These are phyloP conservation scores for Aspergillus sp. DNA, from an alignment of 2,329 filamentous ascomycete genomes.

Conservation along the genomic window DNA sequence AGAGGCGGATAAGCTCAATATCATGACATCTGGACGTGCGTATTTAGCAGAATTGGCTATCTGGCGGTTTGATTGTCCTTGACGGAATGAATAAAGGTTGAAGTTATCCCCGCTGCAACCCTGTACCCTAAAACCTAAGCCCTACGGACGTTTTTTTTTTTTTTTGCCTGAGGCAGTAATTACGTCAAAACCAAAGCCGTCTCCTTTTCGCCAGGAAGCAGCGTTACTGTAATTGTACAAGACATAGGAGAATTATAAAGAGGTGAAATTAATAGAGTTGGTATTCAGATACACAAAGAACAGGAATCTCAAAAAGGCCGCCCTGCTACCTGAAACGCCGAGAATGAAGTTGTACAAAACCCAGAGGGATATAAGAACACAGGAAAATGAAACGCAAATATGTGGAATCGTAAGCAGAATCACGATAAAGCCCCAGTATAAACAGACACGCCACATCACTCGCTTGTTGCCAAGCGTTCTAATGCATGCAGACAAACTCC, in stretches of 20 bases:
- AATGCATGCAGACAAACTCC: conserved; percentile 21
- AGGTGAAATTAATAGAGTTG: not conserved
- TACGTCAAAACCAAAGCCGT: conserved; percentile 4
- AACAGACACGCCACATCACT: not conserved
- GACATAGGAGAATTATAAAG: not conserved
- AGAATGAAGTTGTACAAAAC: conserved; percentile 8
- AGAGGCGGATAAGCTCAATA: not conserved
- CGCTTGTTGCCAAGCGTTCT: conserved; percentile 3
- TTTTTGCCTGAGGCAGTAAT: conserved; percentile 3
- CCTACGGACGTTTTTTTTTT: conserved; percentile 16
- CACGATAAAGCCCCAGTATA: conserved; percentile 3
- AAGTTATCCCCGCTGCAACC: conserved; percentile 9
- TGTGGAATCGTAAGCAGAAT: not conserved
- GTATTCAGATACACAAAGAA: not conserved
- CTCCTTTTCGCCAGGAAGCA: not conserved
- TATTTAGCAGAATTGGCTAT: not conserved
- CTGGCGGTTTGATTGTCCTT: not conserved
- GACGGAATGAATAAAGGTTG: not conserved
- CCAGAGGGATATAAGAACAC: conserved; percentile 13
- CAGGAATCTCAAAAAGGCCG: conserved; percentile 5
- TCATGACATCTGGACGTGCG: not conserved
- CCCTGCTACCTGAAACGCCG: conserved; percentile 9
- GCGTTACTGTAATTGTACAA: not conserved
- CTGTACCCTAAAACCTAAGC: conserved; percentile 28
- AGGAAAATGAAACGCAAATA: not conserved